Evolutionary conservation across 208 protist genomes (phyloP).

Genomic region (Porcisia hertigi): DNA sequence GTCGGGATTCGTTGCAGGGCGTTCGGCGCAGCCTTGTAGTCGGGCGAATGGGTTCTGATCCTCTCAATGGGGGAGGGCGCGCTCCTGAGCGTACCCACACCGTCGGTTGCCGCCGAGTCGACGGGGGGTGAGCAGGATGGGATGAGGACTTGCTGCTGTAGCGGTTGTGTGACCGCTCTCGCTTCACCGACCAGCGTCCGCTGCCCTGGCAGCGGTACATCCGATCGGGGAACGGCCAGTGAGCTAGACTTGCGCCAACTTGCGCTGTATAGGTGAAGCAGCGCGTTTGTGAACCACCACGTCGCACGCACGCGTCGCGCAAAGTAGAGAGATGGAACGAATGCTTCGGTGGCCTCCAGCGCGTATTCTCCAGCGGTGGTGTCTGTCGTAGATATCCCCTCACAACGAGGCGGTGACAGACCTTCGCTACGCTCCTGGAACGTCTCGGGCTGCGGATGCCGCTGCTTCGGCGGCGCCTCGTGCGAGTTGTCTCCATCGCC

Average conservation of each 20-base stretch:
- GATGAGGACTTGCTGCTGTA: no score
- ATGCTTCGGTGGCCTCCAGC: constrained; percentile 7
- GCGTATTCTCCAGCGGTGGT: constrained; percentile 15
- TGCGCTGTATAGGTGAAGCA: not conserved
- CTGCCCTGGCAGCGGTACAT: not conserved
- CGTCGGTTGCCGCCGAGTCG: not conserved
- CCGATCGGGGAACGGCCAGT: not conserved
- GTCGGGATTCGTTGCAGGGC: not conserved
- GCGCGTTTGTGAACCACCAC: not conserved
- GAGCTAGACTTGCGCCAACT: not conserved
- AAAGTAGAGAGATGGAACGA: constrained; percentile 31
- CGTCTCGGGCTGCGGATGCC: not conserved
- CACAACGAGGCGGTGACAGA: not conserved
- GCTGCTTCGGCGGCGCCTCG: not conserved
- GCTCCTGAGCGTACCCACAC: not conserved
- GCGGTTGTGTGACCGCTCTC: not conserved
- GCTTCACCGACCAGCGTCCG: not conserved
- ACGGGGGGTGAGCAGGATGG: not conserved
- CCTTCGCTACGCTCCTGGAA: not conserved
- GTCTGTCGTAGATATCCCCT: not conserved
- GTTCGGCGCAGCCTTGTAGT: not conserved
- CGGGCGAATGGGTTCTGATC: not conserved
- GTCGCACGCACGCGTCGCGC: not conserved
- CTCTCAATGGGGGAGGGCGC: not conserved
- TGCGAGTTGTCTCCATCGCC: not conserved